A percentile compares a stretch with the other conserved stretches of the same genome.
phyloP scores from a whole-genome alignment of 192 early-diverging fungal genomes.

The Piromyces finnis region DNA sequence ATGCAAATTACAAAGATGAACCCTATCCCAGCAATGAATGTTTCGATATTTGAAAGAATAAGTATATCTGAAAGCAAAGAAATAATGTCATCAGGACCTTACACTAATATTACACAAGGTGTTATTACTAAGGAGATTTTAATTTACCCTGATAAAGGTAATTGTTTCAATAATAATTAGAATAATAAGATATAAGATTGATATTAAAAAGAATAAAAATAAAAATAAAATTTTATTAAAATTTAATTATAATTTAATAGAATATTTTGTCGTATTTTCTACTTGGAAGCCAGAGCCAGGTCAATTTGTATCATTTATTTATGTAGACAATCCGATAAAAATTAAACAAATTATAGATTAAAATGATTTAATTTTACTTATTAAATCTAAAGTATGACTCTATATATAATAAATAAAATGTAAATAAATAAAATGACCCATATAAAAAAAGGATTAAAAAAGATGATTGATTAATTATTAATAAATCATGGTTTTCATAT shows the following conservation, averaged over 20 bases:
- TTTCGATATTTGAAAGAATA: constrained; percentile 43
- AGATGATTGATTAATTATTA: too few relatives aligned
- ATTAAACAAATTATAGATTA: neutral
- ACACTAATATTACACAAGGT: constrained; percentile 12
- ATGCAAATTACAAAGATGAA: constrained; percentile 47
- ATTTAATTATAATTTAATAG: too few relatives aligned
- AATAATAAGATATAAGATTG: too few relatives aligned
- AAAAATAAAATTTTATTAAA: too few relatives aligned
- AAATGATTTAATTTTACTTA: too few relatives aligned
- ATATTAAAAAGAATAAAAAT: too few relatives aligned
- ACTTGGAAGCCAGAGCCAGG: neutral
- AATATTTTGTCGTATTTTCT: neutral
- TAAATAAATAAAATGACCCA: too few relatives aligned
- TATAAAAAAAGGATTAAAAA: too few relatives aligned
- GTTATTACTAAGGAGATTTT: neutral
- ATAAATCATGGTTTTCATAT: too few relatives aligned
- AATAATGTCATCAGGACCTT: constrained; percentile 33
- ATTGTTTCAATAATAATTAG: neutral
- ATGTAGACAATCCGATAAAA: neutral
- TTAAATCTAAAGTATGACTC: too few relatives aligned
- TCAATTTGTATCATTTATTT: neutral
- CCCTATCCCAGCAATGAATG: constrained; percentile 43
- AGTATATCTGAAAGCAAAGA: constrained; percentile 25
- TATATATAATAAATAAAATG: too few relatives aligned
- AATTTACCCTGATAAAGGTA: neutral